A percentile compares a stretch with the other conserved stretches of the same genome.
Conservation (phyloP, 257 asterid species). For the Anisodus acutangulus region DNA sequence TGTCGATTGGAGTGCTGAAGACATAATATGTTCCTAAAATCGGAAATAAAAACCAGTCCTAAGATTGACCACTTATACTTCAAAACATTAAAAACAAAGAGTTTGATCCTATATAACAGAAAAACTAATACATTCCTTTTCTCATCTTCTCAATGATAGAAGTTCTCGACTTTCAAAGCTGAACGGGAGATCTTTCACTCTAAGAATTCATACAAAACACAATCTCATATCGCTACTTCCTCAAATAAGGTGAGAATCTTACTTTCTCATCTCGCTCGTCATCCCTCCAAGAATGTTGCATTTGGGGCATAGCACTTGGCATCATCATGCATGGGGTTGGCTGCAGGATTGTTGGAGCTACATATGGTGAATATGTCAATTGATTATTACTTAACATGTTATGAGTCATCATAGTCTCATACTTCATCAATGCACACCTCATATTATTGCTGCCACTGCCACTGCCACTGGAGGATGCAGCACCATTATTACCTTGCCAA, state of each 20-base stretch:
- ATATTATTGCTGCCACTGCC: background rate
- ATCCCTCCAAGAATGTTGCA: background rate
- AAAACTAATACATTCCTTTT: background rate
- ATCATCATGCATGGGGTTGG: background rate
- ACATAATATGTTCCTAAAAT: too few species aligned
- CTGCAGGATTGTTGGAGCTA: conserved; percentile 14
- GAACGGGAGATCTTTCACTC: background rate
- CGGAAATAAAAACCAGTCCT: background rate
- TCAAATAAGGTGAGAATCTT: conserved; percentile 9
- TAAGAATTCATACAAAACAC: background rate
- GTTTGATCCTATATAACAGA: background rate
- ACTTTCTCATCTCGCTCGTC: background rate
- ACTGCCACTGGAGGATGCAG: background rate
- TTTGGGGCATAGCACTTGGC: background rate
- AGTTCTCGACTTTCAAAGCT: background rate
- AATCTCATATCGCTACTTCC: background rate
- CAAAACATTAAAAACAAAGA: background rate
- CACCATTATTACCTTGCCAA: background rate
- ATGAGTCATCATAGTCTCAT: background rate
- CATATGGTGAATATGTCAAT: background rate
- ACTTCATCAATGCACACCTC: conserved; percentile 25
- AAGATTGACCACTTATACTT: background rate
- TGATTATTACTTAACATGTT: conserved; percentile 21
- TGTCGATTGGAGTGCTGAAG: background rate
- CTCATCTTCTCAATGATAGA: background rate